Evolutionary conservation across 1,284 basidiomycete species (phyloP).

Genomic region (Ustilago crameri): DNA sequence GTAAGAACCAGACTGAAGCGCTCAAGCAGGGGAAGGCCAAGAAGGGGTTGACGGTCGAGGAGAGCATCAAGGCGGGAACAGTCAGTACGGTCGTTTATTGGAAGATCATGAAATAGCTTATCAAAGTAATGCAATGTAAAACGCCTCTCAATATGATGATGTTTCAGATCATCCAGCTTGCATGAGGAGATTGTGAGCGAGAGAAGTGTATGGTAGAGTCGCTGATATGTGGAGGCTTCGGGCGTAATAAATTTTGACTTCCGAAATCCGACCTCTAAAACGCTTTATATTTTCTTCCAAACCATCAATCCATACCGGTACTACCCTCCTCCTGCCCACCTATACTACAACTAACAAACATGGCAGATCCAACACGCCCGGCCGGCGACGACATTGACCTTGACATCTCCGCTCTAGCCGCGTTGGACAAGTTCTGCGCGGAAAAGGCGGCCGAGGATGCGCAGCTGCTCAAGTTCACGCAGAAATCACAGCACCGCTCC

Average conservation of each 20-base stretch:
- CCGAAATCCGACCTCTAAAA: slow-evolving; percentile 16
- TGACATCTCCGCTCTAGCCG: slow-evolving; percentile 63
- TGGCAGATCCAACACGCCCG: too few relatives aligned
- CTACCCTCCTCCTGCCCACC: too few relatives aligned
- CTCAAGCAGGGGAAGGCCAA: slow-evolving; percentile 31
- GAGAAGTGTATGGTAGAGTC: too few relatives aligned
- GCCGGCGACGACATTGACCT: slow-evolving; percentile 30
- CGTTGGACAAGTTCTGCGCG: slow-evolving; percentile 59
- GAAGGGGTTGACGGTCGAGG: slow-evolving; percentile 47
- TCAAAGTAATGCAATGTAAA: too few relatives aligned
- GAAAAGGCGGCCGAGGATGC: slow-evolving; percentile 60
- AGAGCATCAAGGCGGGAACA: slow-evolving; percentile 54
- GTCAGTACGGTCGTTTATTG: slow-evolving; percentile 60
- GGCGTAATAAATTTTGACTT: slow-evolving; percentile 7
- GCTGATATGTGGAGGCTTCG: too few relatives aligned
- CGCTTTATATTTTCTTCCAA: slow-evolving; percentile 4
- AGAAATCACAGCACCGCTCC: slow-evolving; percentile 24
- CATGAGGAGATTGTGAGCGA: too few relatives aligned
- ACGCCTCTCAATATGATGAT: too few relatives aligned
- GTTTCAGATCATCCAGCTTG: too few relatives aligned
- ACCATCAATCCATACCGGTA: too few relatives aligned
- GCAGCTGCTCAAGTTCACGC: slow-evolving; percentile 42
- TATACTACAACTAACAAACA: too few relatives aligned
- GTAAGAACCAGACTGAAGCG: slow-evolving; percentile 11
- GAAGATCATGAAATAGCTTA: slow-evolving; percentile 41